Base-by-base conservation (phyloP, 2,329 filamentous ascomycete genomes). In the Paracoccidioides brasiliensis region DNA sequence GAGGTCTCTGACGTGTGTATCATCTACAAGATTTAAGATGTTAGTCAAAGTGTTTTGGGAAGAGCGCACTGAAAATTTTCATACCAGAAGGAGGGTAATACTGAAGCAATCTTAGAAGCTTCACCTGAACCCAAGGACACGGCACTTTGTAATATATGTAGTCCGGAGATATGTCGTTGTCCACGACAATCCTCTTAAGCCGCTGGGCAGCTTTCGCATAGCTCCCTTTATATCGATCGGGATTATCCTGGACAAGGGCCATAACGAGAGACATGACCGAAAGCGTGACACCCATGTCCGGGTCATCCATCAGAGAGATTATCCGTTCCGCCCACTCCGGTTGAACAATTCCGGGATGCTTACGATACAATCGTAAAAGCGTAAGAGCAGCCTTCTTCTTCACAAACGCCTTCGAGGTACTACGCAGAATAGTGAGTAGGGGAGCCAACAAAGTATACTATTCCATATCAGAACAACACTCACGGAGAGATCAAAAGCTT, bases 81-180 rank as follows among this genome's bases (percentile, higher is more conserved):
- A 61, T 77, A 90, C 88, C 85, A 68, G 93, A 94, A 48, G 93
- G 91, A 32, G 90, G 87, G 70, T 95, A 98, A 70, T 97, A 98
- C 72, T 98, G 93, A 60, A 98, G 78, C 58, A 98, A 74, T 59
- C 90, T 83, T 61, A 98, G 73, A 15, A 98, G 79, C 74, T 98
- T 98, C 66, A 97, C 87, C 72, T 97, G 90, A 56, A 98, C 84
- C 93, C 93, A 98, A 2, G 93, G 93, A 67, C 93, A 98, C 0
- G 93, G 93, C n/a, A 98, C 93, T 67, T 96, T 96, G 78, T 98
- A 98, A 75, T 98, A 98, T 32, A 96, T 81, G 68, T 98, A 98
- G 68, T 97, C 93, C 55, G 83, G 80, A 0, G 88, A 82, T 65
- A 88, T 93, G 63, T 98, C 91, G 60, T 86, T 85, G 63, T 97